Conservation (phyloP, 495 filamentous ascomycete genomes). For the Neurospora sp. region DNA sequence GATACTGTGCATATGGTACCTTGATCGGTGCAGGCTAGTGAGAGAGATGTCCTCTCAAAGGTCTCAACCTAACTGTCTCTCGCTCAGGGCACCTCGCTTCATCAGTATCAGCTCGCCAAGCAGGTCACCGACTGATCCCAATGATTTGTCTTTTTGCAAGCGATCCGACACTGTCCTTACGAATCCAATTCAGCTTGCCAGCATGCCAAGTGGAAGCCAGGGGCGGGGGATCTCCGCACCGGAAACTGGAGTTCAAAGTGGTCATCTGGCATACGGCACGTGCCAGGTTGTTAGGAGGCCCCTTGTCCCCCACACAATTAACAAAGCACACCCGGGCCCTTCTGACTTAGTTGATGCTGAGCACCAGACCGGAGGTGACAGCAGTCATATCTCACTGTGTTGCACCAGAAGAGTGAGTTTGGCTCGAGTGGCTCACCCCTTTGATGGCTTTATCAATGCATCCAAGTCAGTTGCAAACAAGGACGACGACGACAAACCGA, state of each 20-base stretch:
- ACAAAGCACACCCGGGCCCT: neutral
- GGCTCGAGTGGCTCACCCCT: neutral
- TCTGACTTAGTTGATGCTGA: neutral
- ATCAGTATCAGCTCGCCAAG: neutral
- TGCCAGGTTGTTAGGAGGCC: slow-evolving; percentile 1
- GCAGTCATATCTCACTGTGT: neutral
- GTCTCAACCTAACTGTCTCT: neutral
- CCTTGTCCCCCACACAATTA: neutral
- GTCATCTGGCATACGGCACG: slow-evolving; percentile 13
- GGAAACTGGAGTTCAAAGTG: slow-evolving; percentile 2
- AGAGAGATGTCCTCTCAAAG: neutral
- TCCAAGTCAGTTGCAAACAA: neutral
- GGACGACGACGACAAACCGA: neutral
- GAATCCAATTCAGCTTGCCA: slow-evolving; percentile 2
- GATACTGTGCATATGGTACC: neutral
- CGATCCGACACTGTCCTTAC: neutral
- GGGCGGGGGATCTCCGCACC: slow-evolving; percentile 6
- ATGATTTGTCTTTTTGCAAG: neutral
- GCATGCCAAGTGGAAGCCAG: slow-evolving; percentile 3
- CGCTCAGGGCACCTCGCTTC: neutral
- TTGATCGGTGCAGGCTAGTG: neutral
- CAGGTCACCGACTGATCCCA: neutral
- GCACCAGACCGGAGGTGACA: neutral
- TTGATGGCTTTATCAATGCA: neutral
- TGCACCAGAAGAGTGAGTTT: neutral